Evolutionary conservation across 2,329 filamentous ascomycete genomes (phyloP), one percentile per base, ranked within the genome.

Genomic region (Neonectria punicea): DNA sequence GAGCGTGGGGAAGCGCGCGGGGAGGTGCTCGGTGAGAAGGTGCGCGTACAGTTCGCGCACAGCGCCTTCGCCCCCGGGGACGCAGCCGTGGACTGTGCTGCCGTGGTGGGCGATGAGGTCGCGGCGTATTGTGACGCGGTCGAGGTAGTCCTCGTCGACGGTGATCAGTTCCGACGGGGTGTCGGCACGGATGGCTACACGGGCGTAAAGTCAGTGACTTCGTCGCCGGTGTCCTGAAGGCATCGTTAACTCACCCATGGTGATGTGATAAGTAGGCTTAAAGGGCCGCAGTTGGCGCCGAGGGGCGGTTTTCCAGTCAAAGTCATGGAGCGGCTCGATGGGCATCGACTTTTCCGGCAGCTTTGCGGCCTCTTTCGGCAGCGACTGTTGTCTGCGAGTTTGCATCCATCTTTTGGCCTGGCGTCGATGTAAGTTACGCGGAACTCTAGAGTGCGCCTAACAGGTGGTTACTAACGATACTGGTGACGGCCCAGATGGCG

Each of bases 211-310:
- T 53, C 16, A 46, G 47, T 9, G 18, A 49, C 5, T 6, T 5
- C 5, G 3, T 36, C 3, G 32, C 22, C 11, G n/a, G 28, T 2
- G 3, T 51, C n/a, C 18, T 11, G 18, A 22, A 3, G 39, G 8
- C 5, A 20, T 30, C 39, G 11, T 22, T 3, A 4, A 34, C 13
- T 68, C 73, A 84, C 85, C 85, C 85, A 88, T 87, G 0, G 83
- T 86, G 63, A 87, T 86, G 68, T 87, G 77, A 68, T 86, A 87
- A 3, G 80, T 80, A 0, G 83, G 80, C 73, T 86, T 86, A 72
- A 85, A 87, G 0, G 84, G 84, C 2, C 85, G 78, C 39, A 83
- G 78, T 41, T 79, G 77, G 3, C 71, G 65, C 0, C 84, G 83
- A 9, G 78, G 73, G 1, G 75, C 76, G 2, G 70, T 64, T 41